Percentiles rank a stretch among this genome's conserved stretches.
These are phyloP conservation scores for Myriosclerotinia scirpicola DNA, from an alignment of 2,329 filamentous ascomycete species.

Conservation along the genomic window DNA sequence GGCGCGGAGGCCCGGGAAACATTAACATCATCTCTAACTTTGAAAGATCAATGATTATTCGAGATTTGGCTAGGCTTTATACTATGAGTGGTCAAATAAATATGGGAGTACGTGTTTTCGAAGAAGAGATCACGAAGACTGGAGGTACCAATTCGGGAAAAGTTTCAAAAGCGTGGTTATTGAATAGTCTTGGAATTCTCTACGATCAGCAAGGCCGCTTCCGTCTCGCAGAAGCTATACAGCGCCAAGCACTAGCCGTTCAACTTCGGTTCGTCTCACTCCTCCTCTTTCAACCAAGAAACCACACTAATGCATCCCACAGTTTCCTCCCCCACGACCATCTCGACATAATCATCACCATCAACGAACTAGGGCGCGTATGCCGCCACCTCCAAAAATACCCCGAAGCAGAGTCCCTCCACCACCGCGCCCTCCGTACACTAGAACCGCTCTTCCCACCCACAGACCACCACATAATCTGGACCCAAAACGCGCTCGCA, in stretches of 20 bases:
- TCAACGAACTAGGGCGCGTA: slow-evolving; percentile 23
- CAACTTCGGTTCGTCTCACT: slow-evolving; percentile 9
- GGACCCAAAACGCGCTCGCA: slow-evolving; percentile 20
- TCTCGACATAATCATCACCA: slow-evolving; percentile 22
- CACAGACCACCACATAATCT: slow-evolving; percentile 22
- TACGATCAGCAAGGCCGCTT: slow-evolving; percentile 24
- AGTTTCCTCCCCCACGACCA: slow-evolving; percentile 20
- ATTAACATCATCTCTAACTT: slow-evolving; percentile 21
- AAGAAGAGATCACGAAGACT: slow-evolving; percentile 23
- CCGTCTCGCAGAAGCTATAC: slow-evolving; percentile 17
- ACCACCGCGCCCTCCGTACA: slow-evolving; percentile 12
- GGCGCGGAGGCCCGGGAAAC: slow-evolving; percentile 5
- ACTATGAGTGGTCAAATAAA: slow-evolving; percentile 21
- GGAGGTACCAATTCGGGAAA: slow-evolving; percentile 22
- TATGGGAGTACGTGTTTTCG: slow-evolving; percentile 19
- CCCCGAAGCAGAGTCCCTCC: slow-evolving; percentile 17
- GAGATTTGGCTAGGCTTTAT: slow-evolving; percentile 20
- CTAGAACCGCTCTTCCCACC: slow-evolving; percentile 10
- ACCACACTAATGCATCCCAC: not conserved
- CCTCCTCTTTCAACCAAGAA: not conserved
- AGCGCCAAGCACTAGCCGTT: slow-evolving; percentile 22
- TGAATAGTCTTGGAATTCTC: slow-evolving; percentile 22
- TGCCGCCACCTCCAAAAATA: slow-evolving; percentile 18
- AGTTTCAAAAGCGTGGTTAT: slow-evolving; percentile 19
- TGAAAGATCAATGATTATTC: slow-evolving; percentile 22